Evolutionary conservation across 306 rosid species (phyloP), one percentile per base, ranked within the genome.

Genomic region (Prunus campanulata): DNA sequence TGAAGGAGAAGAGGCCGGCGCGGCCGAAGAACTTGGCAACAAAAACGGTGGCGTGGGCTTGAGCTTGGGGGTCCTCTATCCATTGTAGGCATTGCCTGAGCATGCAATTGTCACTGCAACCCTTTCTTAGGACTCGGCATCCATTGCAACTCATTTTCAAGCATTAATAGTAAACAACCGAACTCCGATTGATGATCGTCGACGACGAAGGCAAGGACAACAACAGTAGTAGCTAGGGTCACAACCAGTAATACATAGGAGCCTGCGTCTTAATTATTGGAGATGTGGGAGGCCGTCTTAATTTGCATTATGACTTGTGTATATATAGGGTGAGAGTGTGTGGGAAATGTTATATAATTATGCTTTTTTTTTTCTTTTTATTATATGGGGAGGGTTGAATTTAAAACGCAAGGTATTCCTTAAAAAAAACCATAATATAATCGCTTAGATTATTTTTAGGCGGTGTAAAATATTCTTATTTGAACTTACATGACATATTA

Each of bases 11-110:
- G 85, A 91, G 90, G 76, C 88, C 46, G 57, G 97, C 89, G 46
- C 97, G 97, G 85, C 97, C 94, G 27, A 82, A 87, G 89, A 87
- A 91, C 81, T 86, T 91, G 88, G 97, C 86, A 49, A 91, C 88
- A 55, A 89, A 89, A 63, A 91, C 18, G 24, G 97, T 89, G 83
- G 94, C 94, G 78, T 88, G 86, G 47, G 78, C 87, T 74, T 89
- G 88, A 5, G 91, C 90, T 64, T 83, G 80, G 19, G 90, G 89
- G 25, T 30, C 77, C 35, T 91, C 79, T 49, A 91, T 88, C 89
- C 87, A 82, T 22, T 68, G 65, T 16, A 89, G 74, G 81, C 87
- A 86, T 74, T 85, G 85, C 49, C 90, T 39, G 13, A 91, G 84
- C 84, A 91, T 77, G 88, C 97, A 91, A 18, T 78, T 80, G 0